A percentile compares a stretch with the other conserved stretches of the same genome.
phyloP scores from a whole-genome alignment of 345 rosid species.

The thale cress (Arabidopsis thaliana) region TAIR10.1 NC_003071.7:14989501-14990000 shows the following conservation, averaged over 20 bases:
- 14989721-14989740: background rate
- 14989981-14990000: conserved; percentile 92
- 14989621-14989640: conserved; percentile 80
- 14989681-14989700: conserved; percentile 95
- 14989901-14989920: conserved; percentile 78
- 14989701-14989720: conserved; percentile 86
- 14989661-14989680: conserved; percentile 78
- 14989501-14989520: conserved; percentile 86
- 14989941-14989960: conserved; percentile 72
- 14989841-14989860: conserved; percentile 64
- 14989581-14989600: conserved; percentile 65
- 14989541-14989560: conserved; percentile 75
- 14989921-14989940: conserved; percentile 85
- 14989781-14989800: conserved; percentile 51
- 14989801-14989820: conserved; percentile 71
- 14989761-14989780: background rate
- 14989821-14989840: conserved; percentile 65
- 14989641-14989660: conserved; percentile 85
- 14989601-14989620: conserved; percentile 71
- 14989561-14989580: conserved; percentile 87
- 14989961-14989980: conserved; percentile 72
- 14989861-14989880: conserved; percentile 65
- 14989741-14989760: background rate
- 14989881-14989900: conserved; percentile 69
- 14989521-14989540: conserved; percentile 89